These are phyloP conservation scores for Endocarpon pusillum DNA, from an alignment of 495 filamentous ascomycete species.

Conservation along the genomic window DNA sequence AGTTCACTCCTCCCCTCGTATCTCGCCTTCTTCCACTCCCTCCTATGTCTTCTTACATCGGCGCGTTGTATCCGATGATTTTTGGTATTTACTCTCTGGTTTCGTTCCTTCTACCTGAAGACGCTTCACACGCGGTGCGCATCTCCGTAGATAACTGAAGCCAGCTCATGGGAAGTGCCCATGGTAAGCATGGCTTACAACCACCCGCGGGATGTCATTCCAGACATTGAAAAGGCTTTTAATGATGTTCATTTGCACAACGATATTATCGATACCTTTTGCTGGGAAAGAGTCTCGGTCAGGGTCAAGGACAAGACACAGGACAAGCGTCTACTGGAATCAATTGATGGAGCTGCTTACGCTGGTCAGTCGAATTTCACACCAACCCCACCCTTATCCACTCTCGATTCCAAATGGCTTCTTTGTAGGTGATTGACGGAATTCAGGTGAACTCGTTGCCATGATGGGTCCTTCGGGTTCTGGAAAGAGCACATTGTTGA, in stretches of 20 bases:
- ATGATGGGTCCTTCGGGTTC: constrained; percentile 62
- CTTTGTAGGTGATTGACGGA: constrained; percentile 2
- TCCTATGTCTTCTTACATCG: too few relatives aligned
- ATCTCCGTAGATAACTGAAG: too few relatives aligned
- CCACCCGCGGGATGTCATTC: too few relatives aligned
- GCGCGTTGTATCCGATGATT: too few relatives aligned
- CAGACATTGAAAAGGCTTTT: too few relatives aligned
- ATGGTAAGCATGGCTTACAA: too few relatives aligned
- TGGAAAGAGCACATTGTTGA: constrained; percentile 66
- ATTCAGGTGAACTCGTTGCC: constrained; percentile 49
- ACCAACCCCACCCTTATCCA: neutral
- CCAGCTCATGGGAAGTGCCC: too few relatives aligned
- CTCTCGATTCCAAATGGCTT: neutral
- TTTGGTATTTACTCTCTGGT: too few relatives aligned
- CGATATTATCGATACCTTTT: constrained; percentile 28
- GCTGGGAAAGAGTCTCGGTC: constrained; percentile 45
- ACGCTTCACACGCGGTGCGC: too few relatives aligned
- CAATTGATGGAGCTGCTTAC: constrained; percentile 22
- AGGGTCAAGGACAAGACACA: constrained; percentile 48
- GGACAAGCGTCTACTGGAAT: constrained; percentile 33
- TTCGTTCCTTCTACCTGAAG: too few relatives aligned
- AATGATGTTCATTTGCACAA: constrained; percentile 21
- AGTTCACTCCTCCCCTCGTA: too few relatives aligned
- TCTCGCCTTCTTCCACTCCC: too few relatives aligned
- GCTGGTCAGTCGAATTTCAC: constrained; percentile 1